Evolutionary conservation across 2,329 filamentous ascomycete species (phyloP), one percentile per base, ranked within the genome.

Genomic region (Diaporthe destruens): DNA sequence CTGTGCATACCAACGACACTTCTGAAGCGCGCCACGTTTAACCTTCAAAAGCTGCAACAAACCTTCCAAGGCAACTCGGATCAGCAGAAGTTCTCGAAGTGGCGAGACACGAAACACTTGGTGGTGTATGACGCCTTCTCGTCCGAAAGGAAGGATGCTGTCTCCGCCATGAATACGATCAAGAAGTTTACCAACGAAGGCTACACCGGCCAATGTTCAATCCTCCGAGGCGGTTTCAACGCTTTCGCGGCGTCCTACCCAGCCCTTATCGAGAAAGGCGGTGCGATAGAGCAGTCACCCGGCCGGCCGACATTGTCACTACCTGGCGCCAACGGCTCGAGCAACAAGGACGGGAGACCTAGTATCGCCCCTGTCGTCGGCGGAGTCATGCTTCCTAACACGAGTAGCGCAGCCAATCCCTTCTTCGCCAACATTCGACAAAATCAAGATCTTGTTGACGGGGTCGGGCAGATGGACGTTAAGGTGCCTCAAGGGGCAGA

Each of bases 361-460:
- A 84, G 81, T 14, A 80, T 94, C 51, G 89, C 92, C 1, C 93
- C 94, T 1, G 93, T 98, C n/a, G 93, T 95, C 72, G 96, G 96
- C 72, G 96, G 96, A 8, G 97, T 97, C 75, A 89, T 90, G 73
- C 90, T 98, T 80, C 96, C 96, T 1, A 85, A 85, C 51, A 87
- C 89, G 0, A 87, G 90, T 75, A 91, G 90, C 73, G 89, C 90
- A 0, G 87, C 91, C 0, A 97, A 97, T 77, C 95, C 96, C 0
- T 98, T 99, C 84, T 98, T 98, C 81, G 91, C 91, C 74, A 98
- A 98, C 76, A 98, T 99, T 77, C 91, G 96, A 55, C 96, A 98
- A 81, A 98, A 98, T 75, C 96, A 97, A 90, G 96, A 98, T 79
- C 86, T 99, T 23, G 92, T 97, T 42, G 95, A 94, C 76, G 96